Evolutionary conservation across 345 rosid species (phyloP).

Genomic region (Sonneratia caseolaris): DNA sequence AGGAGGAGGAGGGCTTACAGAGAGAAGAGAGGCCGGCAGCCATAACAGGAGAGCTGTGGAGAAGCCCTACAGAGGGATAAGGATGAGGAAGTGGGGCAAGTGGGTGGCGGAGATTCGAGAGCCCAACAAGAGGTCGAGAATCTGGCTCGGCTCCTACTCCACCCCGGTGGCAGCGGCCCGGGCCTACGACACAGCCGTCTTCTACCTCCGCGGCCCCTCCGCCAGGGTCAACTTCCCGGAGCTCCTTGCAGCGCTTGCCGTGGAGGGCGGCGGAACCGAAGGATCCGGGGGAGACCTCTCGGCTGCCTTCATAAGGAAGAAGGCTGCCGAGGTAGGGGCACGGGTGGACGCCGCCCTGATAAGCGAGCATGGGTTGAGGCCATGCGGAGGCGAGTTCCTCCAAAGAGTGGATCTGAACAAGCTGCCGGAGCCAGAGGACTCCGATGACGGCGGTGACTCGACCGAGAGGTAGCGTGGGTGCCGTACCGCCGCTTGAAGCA

Average conservation of each 20-base stretch:
- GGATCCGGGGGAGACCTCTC: slow-evolving; percentile 46
- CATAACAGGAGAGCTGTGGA: slow-evolving; percentile 17
- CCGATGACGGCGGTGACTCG: slow-evolving; percentile 21
- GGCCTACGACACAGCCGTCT: slow-evolving; percentile 96
- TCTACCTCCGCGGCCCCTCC: slow-evolving; percentile 78
- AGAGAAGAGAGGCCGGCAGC: slow-evolving; percentile 7
- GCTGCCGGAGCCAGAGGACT: slow-evolving; percentile 87
- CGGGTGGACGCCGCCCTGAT: slow-evolving; percentile 60
- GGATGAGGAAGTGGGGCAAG: slow-evolving; percentile 99
- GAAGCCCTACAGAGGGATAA: slow-evolving; percentile 76
- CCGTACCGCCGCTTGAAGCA: too few species aligned
- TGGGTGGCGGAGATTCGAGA: slow-evolving; percentile 99
- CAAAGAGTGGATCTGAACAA: slow-evolving; percentile 78
- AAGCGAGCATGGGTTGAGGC: slow-evolving; percentile 7
- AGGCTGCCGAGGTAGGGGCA: slow-evolving; percentile 91
- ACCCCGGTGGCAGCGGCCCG: slow-evolving; percentile 92
- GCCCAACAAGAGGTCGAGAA: slow-evolving; percentile 86
- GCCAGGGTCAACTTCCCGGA: slow-evolving; percentile 96
- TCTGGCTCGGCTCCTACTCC: slow-evolving; percentile 96
- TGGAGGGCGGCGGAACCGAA: slow-evolving; percentile 31
- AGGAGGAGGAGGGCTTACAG: neutral
- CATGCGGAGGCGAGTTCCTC: slow-evolving; percentile 28
- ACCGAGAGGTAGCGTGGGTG: neutral
- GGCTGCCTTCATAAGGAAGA: slow-evolving; percentile 75
- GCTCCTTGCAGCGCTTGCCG: slow-evolving; percentile 35